phyloP scores from a whole-genome alignment of 441 rosid genomes.

The Jatropha multifida region DNA sequence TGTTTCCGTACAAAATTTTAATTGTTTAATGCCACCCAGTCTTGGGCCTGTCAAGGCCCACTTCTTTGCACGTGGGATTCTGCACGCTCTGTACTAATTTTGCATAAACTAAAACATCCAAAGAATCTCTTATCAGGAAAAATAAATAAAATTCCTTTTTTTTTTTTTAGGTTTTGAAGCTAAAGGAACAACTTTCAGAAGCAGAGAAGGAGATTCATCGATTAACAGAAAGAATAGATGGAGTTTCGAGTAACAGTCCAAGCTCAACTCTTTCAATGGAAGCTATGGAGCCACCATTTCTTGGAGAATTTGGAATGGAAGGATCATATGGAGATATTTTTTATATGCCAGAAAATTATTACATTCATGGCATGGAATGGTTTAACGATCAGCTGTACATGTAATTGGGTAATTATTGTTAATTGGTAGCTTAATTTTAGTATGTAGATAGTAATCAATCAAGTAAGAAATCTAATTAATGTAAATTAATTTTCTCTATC shows the following conservation, averaged over 20 bases:
- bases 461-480: background rate
- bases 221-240: slow-evolving; percentile 46
- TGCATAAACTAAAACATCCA: background rate
- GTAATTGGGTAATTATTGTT: slow-evolving; percentile 1
- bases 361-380: slow-evolving; percentile 57
- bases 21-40: slow-evolving; percentile 11
- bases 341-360: slow-evolving; percentile 43
- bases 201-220: slow-evolving; percentile 55
- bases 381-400: slow-evolving; percentile 5
- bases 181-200: slow-evolving; percentile 53
- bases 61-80: slow-evolving; percentile 15
- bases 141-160: no score
- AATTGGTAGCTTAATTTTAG: background rate
- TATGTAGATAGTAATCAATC: slow-evolving; percentile 21
- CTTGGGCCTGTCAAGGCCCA: slow-evolving; percentile 34
- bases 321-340: slow-evolving; percentile 39
- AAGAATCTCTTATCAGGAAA: background rate
- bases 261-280: slow-evolving; percentile 51
- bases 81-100: background rate
- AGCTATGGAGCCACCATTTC: slow-evolving; percentile 37
- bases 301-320: slow-evolving; percentile 47
- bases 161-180: slow-evolving; percentile 45
- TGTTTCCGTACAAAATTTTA: slow-evolving; percentile 10
- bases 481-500: slow-evolving; percentile 19
- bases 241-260: slow-evolving; percentile 47